Evolutionary conservation across 1,284 basidiomycete species (phyloP).

Genomic region (Schizophyllum amplum): DNA sequence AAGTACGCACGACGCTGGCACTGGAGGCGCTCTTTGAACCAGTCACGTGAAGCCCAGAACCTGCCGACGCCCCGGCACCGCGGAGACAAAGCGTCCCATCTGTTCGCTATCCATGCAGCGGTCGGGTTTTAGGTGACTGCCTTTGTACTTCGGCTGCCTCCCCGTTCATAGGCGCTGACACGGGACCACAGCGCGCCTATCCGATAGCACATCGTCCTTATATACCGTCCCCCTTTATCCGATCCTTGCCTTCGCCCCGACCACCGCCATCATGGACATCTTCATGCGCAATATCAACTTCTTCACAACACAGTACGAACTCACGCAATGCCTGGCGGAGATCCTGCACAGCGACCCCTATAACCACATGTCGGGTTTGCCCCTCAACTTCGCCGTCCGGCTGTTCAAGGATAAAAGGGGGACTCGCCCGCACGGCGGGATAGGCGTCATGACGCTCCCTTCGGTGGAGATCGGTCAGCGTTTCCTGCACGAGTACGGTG

Average conservation of each 20-base stretch:
- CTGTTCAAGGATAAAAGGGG: constrained; percentile 29
- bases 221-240: background rate
- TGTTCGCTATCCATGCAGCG: background rate
- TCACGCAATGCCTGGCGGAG: constrained; percentile 30
- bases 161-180: background rate
- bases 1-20: too few species aligned
- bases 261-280: constrained; percentile 24
- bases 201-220: background rate
- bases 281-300: constrained; percentile 31
- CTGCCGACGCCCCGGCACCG: background rate
- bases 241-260: constrained; percentile 9
- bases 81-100: too few species aligned
- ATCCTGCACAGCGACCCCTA: constrained; percentile 39
- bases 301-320: constrained; percentile 21
- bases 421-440: constrained; percentile 26
- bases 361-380: constrained; percentile 19
- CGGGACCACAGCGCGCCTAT: background rate
- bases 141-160: background rate
- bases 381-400: constrained; percentile 42
- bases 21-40: background rate
- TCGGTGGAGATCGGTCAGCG: constrained; percentile 24
- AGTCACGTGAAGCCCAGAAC: background rate
- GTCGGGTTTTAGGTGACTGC: background rate
- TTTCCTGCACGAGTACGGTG: constrained; percentile 45
- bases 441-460: constrained; percentile 43